Evolutionary conservation across 257 asterid genomes (phyloP), one percentile per base, ranked within the genome.

Genomic region (Eustoma russellianum): DNA sequence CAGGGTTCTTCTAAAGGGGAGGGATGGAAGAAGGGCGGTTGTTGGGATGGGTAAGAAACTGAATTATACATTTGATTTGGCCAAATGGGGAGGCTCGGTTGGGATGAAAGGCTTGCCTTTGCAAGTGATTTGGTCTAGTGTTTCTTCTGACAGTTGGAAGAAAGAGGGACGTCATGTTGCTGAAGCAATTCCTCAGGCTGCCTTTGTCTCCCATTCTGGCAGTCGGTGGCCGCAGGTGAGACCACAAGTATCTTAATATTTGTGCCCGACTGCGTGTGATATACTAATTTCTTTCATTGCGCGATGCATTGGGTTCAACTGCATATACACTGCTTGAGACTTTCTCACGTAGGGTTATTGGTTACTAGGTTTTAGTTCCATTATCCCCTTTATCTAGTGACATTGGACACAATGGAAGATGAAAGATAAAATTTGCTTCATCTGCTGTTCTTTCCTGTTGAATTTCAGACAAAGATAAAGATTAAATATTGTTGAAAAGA

Each of bases 181-280:
- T 7, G 68, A 68, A 57, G 78, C 84, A 7, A 74, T 90, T 71
- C 77, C 83, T 2, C 75, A 54, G 73, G 92, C 86, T 24, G 66
- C 74, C 48, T 65, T 78, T 53, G 78, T 63, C 50, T 65, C 77
- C 38, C 96, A 86, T 74, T 82, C 95, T 33, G 96, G 95, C 48
- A 94, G 96, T 46, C 69, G 85, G 35, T 90, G 96, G 98, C 73
- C 70, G 8, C 95, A 83, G 95, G 98, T 89, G 75, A 73, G 82
- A 24, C 2, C 30, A 41, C 35, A 61, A 50, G 3, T 9, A 9
- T 16, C 33, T 46, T 17, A 5, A 24, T 4, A 0, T 24, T 52
- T 46, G 5, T 18, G 46, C 15, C 9, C 9, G 45, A 40, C 44
- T 17, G 16, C n/a, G 17, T 33, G 45, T 24, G 30, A 0, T 24